Percentiles rank a stretch among this genome's conserved stretches.
Evolutionary conservation across 768 basidiomycete species (phyloP).

Genomic region (Sutorius australiensis): DNA sequence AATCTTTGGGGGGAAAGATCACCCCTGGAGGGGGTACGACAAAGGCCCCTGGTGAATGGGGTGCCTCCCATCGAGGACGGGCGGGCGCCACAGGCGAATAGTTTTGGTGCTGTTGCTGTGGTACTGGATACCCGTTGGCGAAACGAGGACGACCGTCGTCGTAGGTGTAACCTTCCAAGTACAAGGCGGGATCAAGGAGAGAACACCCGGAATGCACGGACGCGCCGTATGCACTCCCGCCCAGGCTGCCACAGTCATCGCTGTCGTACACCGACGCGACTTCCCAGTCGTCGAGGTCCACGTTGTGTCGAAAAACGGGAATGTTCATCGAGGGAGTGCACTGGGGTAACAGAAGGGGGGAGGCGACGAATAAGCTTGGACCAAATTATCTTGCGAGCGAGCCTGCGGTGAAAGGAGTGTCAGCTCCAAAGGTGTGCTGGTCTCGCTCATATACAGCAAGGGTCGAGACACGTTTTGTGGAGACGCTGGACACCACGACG

Average conservation of each 20-base stretch:
- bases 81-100: neutral
- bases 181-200: conserved; percentile 7
- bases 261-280: conserved; percentile 28
- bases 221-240: conserved; percentile 18
- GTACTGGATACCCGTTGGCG: conserved; percentile 16
- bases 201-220: conserved; percentile 6
- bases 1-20: conserved; percentile 21
- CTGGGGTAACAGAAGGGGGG: neutral
- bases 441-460: conserved; percentile 25
- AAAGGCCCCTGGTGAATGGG: conserved; percentile 1
- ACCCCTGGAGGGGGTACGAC: conserved; percentile 27
- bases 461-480: conserved; percentile 24
- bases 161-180: conserved; percentile 1
- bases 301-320: conserved; percentile 27
- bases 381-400: conserved; percentile 1
- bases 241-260: conserved; percentile 26
- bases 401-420: conserved; percentile 1
- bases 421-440: conserved; percentile 2
- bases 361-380: neutral
- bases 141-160: conserved; percentile 3
- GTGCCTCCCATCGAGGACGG: conserved; percentile 12
- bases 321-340: conserved; percentile 17
- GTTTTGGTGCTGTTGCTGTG: conserved; percentile 13
- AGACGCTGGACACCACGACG: conserved; percentile 21
- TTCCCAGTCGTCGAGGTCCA: conserved; percentile 25